Base-by-base conservation (phyloP, 2,329 filamentous ascomycete species). In the Pseudogymnoascus sp. region DNA sequence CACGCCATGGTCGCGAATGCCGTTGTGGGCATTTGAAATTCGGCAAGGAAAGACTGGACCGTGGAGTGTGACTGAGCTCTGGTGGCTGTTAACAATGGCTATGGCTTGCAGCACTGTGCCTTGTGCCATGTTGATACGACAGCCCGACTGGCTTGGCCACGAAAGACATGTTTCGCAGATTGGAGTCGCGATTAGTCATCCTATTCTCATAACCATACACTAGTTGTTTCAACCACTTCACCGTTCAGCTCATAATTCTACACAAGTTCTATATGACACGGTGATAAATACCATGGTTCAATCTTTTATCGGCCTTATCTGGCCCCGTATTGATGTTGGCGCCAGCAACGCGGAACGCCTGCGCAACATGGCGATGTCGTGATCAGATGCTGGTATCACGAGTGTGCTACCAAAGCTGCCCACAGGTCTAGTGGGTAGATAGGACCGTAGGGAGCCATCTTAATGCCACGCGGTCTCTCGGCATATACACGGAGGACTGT, bases 301-400 rank as follows among this genome's bases (percentile, higher is more conserved):
- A 33, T 33, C 6, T 55, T 55, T 31, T 4, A 11, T 55, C 14
- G 9, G n/a, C 18, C 45, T 55, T 55, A 55, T 55, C 45, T 55
- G 25, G 4, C 25, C 45, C 3, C n/a, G 45, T 33, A 33, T 33
- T n/a, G 45, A 16, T 55, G 25, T 55, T 33, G 28, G 12, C 14
- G 25, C 25, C 14, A 52, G 45, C 14, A 16, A 31, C 23, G 45
- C 45, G 45, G 45, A 55, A 55, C n/a, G 1, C 14, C 7, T 28
- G 25, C 45, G 45, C 25, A 55, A 55, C 14, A 55, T 7, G 45
- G 25, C n/a, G 45, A 55, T 55, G 45, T 55, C 45, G 45, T 55
- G 45, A 55, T 55, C 25, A 2, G 8, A 55, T 33, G 45, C 45
- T 55, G 45, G 45, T 55, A 55, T 55, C 25, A 55, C 45, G 45